Percentiles rank a stretch among this genome's conserved stretches.
phyloP scores from a whole-genome alignment of 345 rosid species.

The Ricinus communis region DNA sequence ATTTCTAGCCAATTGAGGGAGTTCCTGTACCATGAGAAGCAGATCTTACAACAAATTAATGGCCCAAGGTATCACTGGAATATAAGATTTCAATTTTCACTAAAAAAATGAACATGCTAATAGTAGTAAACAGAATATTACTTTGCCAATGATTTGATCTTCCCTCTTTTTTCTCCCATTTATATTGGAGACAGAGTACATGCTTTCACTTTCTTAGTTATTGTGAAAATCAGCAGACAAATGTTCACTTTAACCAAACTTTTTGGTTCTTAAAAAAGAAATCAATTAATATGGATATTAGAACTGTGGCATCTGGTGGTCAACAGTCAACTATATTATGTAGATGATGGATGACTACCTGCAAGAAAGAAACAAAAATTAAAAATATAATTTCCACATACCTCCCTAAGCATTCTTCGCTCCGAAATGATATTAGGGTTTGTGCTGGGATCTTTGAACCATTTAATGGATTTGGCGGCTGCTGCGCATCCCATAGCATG shows the following conservation, averaged over 20 bases:
- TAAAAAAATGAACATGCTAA: not conserved
- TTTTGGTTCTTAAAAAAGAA: too few relatives aligned
- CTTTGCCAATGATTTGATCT: not conserved
- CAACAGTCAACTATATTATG: too few relatives aligned
- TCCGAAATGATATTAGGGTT: slow-evolving; percentile 59
- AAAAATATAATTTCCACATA: slow-evolving; percentile 19
- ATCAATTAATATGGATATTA: too few relatives aligned
- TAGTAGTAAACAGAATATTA: not conserved
- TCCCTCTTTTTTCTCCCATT: not conserved
- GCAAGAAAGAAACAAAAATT: not conserved
- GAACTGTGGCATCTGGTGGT: not conserved
- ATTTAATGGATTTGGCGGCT: slow-evolving; percentile 74
- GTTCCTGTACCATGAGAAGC: not conserved
- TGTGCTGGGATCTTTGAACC: slow-evolving; percentile 83
- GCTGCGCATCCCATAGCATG: slow-evolving; percentile 95
- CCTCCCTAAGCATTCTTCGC: slow-evolving; percentile 68
- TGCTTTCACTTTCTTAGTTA: not conserved
- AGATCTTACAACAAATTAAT: not conserved
- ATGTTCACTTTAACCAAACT: too few relatives aligned
- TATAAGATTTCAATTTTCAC: not conserved
- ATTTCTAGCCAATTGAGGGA: not conserved
- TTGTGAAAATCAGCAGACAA: not conserved
- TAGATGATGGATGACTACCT: slow-evolving; percentile 12
- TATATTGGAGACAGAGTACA: not conserved
- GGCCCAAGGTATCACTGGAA: not conserved